Conservation (phyloP, 306 rosid genomes). For the Coriaria nepalensis region DNA sequence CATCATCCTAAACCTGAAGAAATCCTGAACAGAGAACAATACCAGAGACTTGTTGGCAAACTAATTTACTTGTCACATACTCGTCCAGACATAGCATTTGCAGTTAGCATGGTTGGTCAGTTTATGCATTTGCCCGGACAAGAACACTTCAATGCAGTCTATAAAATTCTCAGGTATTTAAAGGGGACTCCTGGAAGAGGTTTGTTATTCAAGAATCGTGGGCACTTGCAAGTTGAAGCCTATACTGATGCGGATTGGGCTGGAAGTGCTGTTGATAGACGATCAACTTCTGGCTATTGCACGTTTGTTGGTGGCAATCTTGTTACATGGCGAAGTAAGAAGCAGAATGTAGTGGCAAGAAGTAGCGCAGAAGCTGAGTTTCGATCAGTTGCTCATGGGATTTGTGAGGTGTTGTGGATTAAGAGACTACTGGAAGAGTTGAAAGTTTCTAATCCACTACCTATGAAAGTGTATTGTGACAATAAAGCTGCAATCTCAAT, state of each 20-base stretch:
- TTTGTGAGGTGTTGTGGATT: neutral
- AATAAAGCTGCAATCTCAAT: neutral
- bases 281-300: constrained; percentile 1
- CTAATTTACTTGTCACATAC: constrained; percentile 7
- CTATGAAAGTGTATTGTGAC: constrained; percentile 2
- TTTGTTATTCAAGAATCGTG: neutral
- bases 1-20: neutral
- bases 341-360: neutral
- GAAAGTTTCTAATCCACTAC: neutral
- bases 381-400: neutral
- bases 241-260: constrained; percentile 4
- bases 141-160: constrained; percentile 1
- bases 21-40: neutral
- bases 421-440: neutral
- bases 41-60: neutral
- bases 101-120: neutral
- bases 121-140: constrained; percentile 1
- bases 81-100: neutral
- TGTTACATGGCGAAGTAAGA: neutral
- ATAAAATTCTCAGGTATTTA: neutral
- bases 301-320: neutral
- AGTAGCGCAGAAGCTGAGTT: neutral
- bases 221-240: neutral
- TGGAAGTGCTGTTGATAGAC: neutral
- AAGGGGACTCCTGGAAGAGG: constrained; percentile 4